Percentiles rank a stretch among this genome's conserved stretches.
Conservation (phyloP, 441 rosid species). For the Breynia disticha region DNA sequence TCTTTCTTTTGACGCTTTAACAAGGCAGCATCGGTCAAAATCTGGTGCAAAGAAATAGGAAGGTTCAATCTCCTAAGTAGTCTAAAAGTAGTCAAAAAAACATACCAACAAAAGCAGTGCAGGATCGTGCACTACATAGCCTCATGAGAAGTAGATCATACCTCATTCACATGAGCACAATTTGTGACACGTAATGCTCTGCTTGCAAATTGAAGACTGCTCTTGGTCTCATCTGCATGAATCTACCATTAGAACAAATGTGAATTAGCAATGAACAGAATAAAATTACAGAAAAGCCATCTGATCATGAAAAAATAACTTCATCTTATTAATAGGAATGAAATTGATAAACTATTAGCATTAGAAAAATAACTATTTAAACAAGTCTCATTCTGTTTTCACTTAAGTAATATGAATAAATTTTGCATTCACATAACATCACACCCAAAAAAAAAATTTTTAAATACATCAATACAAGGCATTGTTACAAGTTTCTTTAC, state of each 20-base stretch:
- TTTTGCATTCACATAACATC: neutral
- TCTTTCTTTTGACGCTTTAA: conserved; percentile 97
- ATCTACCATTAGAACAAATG: conserved; percentile 39
- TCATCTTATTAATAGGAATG: no score
- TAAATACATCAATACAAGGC: neutral
- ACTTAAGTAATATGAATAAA: no score
- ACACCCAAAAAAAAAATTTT: neutral
- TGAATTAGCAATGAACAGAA: neutral
- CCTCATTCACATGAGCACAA: conserved; percentile 97
- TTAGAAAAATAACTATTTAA: neutral
- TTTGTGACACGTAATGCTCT: conserved; percentile 90
- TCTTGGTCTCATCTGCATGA: conserved; percentile 94
- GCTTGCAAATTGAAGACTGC: conserved; percentile 95
- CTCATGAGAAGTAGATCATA: conserved; percentile 5
- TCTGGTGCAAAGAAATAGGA: conserved; percentile 32
- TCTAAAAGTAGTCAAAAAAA: neutral
- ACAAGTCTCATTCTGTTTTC: neutral
- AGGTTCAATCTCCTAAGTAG: neutral
- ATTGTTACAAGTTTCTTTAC: no score
- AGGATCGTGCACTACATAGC: no score
- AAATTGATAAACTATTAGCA: neutral
- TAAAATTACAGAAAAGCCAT: no score
- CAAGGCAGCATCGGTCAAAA: conserved; percentile 91
- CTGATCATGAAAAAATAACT: neutral
- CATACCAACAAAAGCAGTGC: neutral